phyloP scores from a whole-genome alignment of 2,329 filamentous ascomycete genomes.

The Aspergillus sp. region DNA sequence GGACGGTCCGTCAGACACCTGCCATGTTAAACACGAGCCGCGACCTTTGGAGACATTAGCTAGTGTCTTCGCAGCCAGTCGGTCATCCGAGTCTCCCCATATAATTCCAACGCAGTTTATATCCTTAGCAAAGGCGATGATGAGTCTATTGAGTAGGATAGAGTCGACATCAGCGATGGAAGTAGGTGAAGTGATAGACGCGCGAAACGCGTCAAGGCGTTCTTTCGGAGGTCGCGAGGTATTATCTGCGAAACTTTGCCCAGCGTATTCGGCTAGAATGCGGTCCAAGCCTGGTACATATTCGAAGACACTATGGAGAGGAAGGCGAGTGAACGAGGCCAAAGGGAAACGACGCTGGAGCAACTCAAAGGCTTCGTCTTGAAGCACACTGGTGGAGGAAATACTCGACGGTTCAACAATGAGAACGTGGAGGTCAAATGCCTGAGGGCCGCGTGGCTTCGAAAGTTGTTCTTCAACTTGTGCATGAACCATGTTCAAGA shows the following conservation, averaged over 20 bases:
- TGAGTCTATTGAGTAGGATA: constrained; percentile 69
- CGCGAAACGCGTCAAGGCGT: constrained; percentile 57
- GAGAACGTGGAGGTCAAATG: constrained; percentile 61
- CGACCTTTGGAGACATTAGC: constrained; percentile 88
- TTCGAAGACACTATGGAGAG: constrained; percentile 63
- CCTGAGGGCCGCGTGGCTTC: constrained; percentile 60
- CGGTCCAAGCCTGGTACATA: constrained; percentile 36
- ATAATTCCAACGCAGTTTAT: constrained; percentile 68
- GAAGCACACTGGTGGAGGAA: constrained; percentile 19
- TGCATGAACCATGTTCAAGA: constrained; percentile 73
- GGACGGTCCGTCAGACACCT: constrained; percentile 71
- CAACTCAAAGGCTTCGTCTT: constrained; percentile 38
- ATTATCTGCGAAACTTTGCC: constrained; percentile 27
- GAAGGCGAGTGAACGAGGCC: constrained; percentile 62
- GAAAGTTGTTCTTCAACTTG: constrained; percentile 66
- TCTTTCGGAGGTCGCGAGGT: constrained; percentile 37
- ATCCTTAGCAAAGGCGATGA: constrained; percentile 64
- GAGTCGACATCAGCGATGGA: constrained; percentile 72
- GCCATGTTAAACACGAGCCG: constrained; percentile 79
- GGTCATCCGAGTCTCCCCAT: constrained; percentile 83
- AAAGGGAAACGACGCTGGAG: constrained; percentile 63
- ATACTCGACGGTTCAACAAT: constrained; percentile 43
- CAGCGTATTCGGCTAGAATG: constrained; percentile 32
- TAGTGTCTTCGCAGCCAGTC: constrained; percentile 80
- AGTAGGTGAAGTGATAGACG: constrained; percentile 68